A percentile compares a stretch with the other conserved stretches of the same genome.
These are phyloP conservation scores for Myochromella boudieri DNA, from an alignment of 768 basidiomycete species.

Conservation along the genomic window DNA sequence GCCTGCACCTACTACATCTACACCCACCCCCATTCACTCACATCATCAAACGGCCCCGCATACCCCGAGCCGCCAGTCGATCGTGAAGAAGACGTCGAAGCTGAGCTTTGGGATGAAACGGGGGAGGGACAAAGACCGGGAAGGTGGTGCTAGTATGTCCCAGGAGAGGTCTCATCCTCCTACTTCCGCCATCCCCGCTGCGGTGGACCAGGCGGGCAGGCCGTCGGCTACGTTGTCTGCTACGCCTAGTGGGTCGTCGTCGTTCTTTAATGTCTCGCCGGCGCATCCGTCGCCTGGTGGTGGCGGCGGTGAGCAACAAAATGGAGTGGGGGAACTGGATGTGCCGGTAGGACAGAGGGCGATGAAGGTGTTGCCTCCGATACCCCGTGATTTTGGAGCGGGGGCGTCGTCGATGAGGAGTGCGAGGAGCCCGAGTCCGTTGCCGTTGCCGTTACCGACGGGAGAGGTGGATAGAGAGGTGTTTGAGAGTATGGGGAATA, in stretches of 20 bases:
- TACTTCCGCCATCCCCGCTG: not conserved
- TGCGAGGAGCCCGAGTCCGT: constrained; percentile 44
- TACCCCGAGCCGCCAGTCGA: constrained; percentile 43
- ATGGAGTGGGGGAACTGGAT: no score
- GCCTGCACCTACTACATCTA: constrained; percentile 45
- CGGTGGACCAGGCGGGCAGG: constrained; percentile 30
- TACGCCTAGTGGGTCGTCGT: constrained; percentile 78
- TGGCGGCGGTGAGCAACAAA: constrained; percentile 15
- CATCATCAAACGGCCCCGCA: constrained; percentile 31
- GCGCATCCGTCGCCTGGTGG: constrained; percentile 32
- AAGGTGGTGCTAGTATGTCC: no score
- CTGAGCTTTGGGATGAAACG: constrained; percentile 69
- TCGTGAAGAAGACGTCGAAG: constrained; percentile 77
- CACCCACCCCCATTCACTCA: constrained; percentile 55
- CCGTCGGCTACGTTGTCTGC: constrained; percentile 51
- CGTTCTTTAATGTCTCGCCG: constrained; percentile 81
- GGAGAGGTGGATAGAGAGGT: constrained; percentile 66
- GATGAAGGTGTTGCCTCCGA: constrained; percentile 71
- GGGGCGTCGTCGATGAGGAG: constrained; percentile 25
- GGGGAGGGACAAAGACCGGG: constrained; percentile 53
- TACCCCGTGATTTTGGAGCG: constrained; percentile 66
- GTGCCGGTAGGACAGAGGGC: no score
- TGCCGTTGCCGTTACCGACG: constrained; percentile 64
- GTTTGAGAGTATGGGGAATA: constrained; percentile 74
- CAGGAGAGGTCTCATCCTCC: no score